Evolutionary conservation across 371 early-diverging fungal species (phyloP).

Genomic region (Entomophthora muscae): DNA sequence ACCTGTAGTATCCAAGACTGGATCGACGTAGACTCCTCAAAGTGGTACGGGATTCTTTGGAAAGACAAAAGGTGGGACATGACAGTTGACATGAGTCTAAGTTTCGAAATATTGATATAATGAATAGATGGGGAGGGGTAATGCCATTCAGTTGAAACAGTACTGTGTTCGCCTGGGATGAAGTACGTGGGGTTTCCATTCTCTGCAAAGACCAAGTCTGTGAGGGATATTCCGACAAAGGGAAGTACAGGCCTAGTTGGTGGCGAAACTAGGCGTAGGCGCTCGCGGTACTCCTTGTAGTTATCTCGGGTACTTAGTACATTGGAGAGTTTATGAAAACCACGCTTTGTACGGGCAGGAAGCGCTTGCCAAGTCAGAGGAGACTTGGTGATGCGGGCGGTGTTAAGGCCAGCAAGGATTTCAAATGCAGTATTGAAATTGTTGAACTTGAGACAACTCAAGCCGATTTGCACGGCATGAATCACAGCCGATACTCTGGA

Average conservation of each 20-base stretch:
- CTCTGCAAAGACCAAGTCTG: constrained; percentile 84
- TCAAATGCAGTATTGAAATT: constrained; percentile 43
- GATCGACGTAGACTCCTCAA: neutral
- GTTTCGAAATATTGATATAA: constrained; percentile 2
- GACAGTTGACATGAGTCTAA: neutral
- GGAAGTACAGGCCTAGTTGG: too few relatives aligned
- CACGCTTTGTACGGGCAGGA: constrained; percentile 16
- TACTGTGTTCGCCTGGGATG: too few relatives aligned
- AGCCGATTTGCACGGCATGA: constrained; percentile 28
- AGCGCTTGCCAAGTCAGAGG: constrained; percentile 21
- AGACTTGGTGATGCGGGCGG: constrained; percentile 28
- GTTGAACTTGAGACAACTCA: constrained; percentile 26
- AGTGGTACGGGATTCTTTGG: constrained; percentile 1
- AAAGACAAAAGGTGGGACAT: neutral
- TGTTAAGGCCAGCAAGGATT: constrained; percentile 35
- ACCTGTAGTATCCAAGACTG: neutral
- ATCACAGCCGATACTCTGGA: constrained; percentile 24
- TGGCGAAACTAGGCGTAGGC: too few relatives aligned
- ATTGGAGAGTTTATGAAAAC: constrained; percentile 15
- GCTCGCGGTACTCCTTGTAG: constrained; percentile 22
- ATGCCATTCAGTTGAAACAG: too few relatives aligned
- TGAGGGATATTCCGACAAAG: constrained; percentile 67
- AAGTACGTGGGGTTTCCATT: constrained; percentile 77
- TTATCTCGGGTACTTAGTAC: constrained; percentile 20
- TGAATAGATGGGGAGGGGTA: too few relatives aligned